These are phyloP conservation scores for Ogataea populi-albae DNA, from an alignment of 805 yeast genomes.

Conservation along the genomic window DNA sequence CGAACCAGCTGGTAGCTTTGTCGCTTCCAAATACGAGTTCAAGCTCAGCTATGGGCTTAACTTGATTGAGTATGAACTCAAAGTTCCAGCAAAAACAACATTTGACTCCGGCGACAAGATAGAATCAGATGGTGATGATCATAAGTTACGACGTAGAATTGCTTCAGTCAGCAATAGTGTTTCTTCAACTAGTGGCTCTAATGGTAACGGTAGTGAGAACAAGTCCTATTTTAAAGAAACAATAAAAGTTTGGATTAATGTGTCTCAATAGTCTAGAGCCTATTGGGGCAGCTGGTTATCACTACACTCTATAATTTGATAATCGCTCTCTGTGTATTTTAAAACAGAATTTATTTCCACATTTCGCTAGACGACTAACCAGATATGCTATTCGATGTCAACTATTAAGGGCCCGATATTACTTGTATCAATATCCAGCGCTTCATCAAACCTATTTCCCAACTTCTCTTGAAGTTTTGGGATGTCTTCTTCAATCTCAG, in stretches of 20 bases:
- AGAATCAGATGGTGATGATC: constrained; percentile 8
- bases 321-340: too few relatives aligned
- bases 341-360: too few relatives aligned
- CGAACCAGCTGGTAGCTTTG: constrained; percentile 22
- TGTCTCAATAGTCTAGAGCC: constrained; percentile 23
- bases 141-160: constrained; percentile 13
- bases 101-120: constrained; percentile 2
- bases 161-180: constrained; percentile 3
- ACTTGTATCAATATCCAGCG: constrained; percentile 7
- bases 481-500: constrained; percentile 14
- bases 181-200: neutral
- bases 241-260: constrained; percentile 40
- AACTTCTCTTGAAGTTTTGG: constrained; percentile 10
- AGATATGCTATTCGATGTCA: constrained; percentile 9
- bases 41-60: constrained; percentile 48
- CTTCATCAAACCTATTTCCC: constrained; percentile 6
- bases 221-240: constrained; percentile 30
- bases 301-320: too few relatives aligned
- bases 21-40: constrained; percentile 41
- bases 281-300: too few relatives aligned
- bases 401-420: constrained; percentile 15
- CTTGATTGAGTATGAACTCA: constrained; percentile 37
- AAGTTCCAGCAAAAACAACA: constrained; percentile 20
- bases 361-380: too few relatives aligned
- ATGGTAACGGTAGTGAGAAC: constrained; percentile 2